Evolutionary conservation across 768 basidiomycete genomes (phyloP).

Genomic region (Termitomyces sp.): DNA sequence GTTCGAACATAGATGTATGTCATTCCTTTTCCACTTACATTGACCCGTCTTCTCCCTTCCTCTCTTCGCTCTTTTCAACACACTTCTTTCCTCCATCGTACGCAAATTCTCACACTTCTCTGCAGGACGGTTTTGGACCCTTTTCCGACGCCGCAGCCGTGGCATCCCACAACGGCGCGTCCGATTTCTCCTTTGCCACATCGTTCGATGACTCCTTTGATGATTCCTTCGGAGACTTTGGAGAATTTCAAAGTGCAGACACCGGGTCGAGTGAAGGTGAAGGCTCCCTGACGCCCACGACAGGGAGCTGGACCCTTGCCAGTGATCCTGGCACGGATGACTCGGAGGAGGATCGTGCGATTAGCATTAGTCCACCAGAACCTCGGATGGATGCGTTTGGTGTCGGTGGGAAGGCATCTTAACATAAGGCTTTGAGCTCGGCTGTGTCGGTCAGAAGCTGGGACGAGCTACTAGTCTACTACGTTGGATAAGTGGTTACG

Average conservation of each 20-base stretch:
- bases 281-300: constrained; percentile 55
- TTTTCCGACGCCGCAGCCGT: constrained; percentile 65
- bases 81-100: not conserved
- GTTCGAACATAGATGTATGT: constrained; percentile 52
- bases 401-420: constrained; percentile 1
- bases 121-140: constrained; percentile 72
- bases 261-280: constrained; percentile 23
- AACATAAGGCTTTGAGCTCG: not conserved
- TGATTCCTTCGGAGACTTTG: constrained; percentile 74
- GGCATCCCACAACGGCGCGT: constrained; percentile 18
- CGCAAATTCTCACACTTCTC: not conserved
- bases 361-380: constrained; percentile 14
- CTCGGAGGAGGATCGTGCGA: constrained; percentile 16
- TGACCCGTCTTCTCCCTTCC: not conserved
- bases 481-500: not conserved
- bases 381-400: constrained; percentile 5
- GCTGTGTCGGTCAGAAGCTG: not conserved
- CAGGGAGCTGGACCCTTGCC: constrained; percentile 71
- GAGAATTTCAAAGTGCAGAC: constrained; percentile 64
- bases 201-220: constrained; percentile 71
- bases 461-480: not conserved
- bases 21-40: not conserved
- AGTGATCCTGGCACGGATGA: constrained; percentile 36
- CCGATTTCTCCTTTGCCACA: constrained; percentile 56
- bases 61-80: not conserved